These are phyloP conservation scores for Geranium brycei DNA, from an alignment of 345 rosid genomes.

Conservation along the genomic window DNA sequence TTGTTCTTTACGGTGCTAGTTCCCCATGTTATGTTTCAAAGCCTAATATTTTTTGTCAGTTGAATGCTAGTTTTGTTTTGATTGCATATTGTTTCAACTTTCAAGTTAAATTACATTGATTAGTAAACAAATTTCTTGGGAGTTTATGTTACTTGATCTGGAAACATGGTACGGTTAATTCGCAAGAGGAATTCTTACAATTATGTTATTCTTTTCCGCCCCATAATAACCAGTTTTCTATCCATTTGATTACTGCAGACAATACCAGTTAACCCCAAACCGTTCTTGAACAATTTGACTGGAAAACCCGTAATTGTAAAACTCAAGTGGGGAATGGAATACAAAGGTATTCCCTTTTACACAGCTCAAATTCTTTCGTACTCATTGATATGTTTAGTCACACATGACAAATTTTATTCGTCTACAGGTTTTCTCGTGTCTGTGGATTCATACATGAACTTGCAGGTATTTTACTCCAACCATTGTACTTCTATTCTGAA, in stretches of 20 bases:
- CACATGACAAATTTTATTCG: neutral
- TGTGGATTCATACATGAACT: slow-evolving; percentile 93
- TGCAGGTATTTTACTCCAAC: slow-evolving; percentile 38
- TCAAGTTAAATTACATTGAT: neutral
- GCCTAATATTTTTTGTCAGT: neutral
- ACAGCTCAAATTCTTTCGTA: neutral
- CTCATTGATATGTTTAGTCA: neutral
- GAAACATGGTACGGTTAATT: too few relatives aligned
- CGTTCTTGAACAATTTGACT: slow-evolving; percentile 81
- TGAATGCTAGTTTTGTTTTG: too few relatives aligned
- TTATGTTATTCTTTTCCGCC: neutral
- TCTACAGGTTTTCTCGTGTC: slow-evolving; percentile 76
- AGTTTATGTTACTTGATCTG: neutral
- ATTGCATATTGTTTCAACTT: neutral
- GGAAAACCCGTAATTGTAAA: slow-evolving; percentile 77
- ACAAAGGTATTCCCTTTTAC: slow-evolving; percentile 38
- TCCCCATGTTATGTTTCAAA: too few relatives aligned
- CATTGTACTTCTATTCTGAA: too few relatives aligned
- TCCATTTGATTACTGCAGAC: slow-evolving; percentile 30
- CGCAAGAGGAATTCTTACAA: neutral
- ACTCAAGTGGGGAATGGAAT: slow-evolving; percentile 94
- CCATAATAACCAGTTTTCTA: neutral
- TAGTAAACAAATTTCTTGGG: too few relatives aligned
- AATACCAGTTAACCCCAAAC: slow-evolving; percentile 76
- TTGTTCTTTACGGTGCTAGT: too few relatives aligned